phyloP scores from a whole-genome alignment of 176 grass and related monocot genomes.

The Musa itinerans region DNA sequence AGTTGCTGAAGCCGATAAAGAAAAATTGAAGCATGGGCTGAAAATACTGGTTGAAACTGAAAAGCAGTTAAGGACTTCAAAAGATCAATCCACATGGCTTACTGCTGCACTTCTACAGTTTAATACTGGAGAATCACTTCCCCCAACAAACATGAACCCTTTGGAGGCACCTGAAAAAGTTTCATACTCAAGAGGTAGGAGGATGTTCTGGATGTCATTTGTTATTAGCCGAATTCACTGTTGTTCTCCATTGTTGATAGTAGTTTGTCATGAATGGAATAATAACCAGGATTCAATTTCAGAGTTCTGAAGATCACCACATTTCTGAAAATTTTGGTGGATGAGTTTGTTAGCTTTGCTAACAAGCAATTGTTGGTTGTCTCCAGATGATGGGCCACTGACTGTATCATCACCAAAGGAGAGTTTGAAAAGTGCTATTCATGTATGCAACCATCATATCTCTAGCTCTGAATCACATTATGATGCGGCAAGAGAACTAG shows the following conservation, averaged over 20 bases:
- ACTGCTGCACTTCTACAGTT: constrained; percentile 91
- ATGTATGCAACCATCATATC: constrained; percentile 41
- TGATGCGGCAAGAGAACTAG: constrained; percentile 57
- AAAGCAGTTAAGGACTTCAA: constrained; percentile 80
- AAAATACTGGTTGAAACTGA: constrained; percentile 97
- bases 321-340: neutral
- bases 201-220: neutral
- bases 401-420: constrained; percentile 41
- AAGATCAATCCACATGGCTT: constrained; percentile 87
- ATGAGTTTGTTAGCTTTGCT: constrained; percentile 1
- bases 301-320: neutral
- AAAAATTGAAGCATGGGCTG: constrained; percentile 67
- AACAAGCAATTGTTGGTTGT: constrained; percentile 15
- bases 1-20: constrained; percentile 53
- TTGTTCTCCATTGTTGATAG: neutral
- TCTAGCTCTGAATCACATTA: constrained; percentile 44
- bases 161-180: constrained; percentile 42
- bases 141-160: constrained; percentile 33
- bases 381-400: constrained; percentile 43
- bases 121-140: constrained; percentile 61
- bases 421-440: constrained; percentile 37
- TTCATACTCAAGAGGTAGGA: constrained; percentile 28
- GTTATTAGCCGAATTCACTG: neutral
- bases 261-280: neutral
- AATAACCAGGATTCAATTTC: neutral